Evolutionary conservation across 352 stramenopile species (phyloP), one percentile per base, ranked within the genome.

Genomic region (Elongisporangium prolatum): DNA sequence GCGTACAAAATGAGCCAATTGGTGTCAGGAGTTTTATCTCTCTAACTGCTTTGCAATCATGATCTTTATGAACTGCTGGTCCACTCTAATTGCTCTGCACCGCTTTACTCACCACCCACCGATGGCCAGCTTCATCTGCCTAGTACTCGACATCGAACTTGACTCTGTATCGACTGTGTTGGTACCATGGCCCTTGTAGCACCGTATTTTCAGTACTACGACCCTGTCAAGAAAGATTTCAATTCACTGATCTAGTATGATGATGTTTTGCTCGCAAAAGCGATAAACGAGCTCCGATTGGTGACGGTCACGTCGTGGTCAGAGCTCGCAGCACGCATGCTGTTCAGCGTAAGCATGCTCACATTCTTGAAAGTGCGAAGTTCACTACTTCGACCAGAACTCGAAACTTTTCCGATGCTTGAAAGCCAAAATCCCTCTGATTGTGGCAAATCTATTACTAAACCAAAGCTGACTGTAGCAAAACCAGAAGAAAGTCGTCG

Each of bases 241-340:
- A 64, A 8, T n/a, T 60, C 10, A 57, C 65, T 40, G 6, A 18
- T 53, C 9, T 88, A 72, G 74, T 83, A 71, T 48, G 60, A 71
- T 21, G 67, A 85, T 48, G 40, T 50, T 9, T 80, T 71, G 72
- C 63, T 71, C 9, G 64, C 71, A 16, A 63, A 77, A 28, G 64
- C 64, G 1, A 67, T 74, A 25, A 80, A 69, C 48, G 72, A 85
- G n/a, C 74, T 85, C 52, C 64, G 69, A 54, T 60, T 87, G 25
- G 24, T 79, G 4, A 24, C 83, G 13, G 65, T 87, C 1, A 48
- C 38, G 2, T 83, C 74, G 3, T 81, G 65, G 61, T 17, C 48
- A 3, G 70, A 86, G 48, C 54, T 78, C 1, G 51, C 48, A 14
- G 67, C 66, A 44, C 63, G 65, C 1, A 25, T 82, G 1, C 34